Evolutionary conservation across 2,329 filamentous ascomycete genomes (phyloP).

Genomic region (Phyllosticta citriasiana): DNA sequence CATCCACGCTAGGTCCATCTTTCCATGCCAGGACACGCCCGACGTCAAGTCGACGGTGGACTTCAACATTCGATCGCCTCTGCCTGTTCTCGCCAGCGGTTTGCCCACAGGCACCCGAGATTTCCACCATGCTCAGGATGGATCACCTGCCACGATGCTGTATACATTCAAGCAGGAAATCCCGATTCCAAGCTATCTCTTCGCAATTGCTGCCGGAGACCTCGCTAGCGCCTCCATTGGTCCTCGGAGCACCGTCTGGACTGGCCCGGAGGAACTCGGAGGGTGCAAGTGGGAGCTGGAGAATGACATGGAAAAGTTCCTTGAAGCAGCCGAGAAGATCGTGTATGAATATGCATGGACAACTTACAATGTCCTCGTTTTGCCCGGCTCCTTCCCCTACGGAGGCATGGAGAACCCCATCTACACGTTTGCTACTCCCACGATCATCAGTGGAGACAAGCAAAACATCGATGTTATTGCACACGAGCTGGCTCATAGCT

Average conservation of each 20-base stretch:
- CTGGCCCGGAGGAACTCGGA: slow-evolving; percentile 75
- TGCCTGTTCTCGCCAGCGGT: slow-evolving; percentile 88
- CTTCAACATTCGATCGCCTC: slow-evolving; percentile 75
- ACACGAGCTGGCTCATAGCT: slow-evolving; percentile 66
- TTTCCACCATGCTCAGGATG: slow-evolving; percentile 43
- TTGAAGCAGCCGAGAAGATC: slow-evolving; percentile 69
- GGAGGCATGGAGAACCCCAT: slow-evolving; percentile 80
- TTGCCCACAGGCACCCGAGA: slow-evolving; percentile 48
- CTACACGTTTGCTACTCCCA: slow-evolving; percentile 91
- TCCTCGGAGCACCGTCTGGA: slow-evolving; percentile 72
- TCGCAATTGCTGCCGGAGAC: slow-evolving; percentile 80
- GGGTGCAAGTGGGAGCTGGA: slow-evolving; percentile 88
- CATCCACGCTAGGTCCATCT: slow-evolving; percentile 86
- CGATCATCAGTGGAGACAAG: slow-evolving; percentile 71
- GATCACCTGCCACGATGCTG: slow-evolving; percentile 45
- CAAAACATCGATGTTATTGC: slow-evolving; percentile 96
- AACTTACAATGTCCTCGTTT: slow-evolving; percentile 83
- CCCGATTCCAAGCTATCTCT: slow-evolving; percentile 88
- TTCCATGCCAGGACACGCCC: slow-evolving; percentile 95
- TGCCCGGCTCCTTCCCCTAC: slow-evolving; percentile 63
- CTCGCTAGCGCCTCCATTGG: slow-evolving; percentile 79
- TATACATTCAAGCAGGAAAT: slow-evolving; percentile 86
- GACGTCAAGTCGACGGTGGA: slow-evolving; percentile 94
- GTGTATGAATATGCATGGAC: slow-evolving; percentile 83
- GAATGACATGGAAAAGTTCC: slow-evolving; percentile 81